A percentile compares a stretch with the other conserved stretches of the same genome.
phyloP scores from a whole-genome alignment of 768 basidiomycete species.

The Pholiota microspora region DNA sequence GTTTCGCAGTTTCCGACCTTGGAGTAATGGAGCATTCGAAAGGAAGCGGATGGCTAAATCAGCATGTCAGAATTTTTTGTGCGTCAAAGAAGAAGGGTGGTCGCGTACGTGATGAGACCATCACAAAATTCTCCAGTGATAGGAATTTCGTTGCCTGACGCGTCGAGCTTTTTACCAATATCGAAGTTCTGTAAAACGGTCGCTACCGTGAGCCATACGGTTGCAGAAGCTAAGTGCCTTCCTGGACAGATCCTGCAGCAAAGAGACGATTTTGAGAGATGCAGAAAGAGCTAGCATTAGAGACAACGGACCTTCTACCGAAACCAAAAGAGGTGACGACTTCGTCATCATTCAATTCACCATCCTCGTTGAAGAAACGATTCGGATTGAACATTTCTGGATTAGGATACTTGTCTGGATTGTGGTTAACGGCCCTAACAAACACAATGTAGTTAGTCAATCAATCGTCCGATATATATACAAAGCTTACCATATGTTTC shows the following conservation, averaged over 20 bases:
- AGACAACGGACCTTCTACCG: not conserved
- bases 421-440: constrained; percentile 1
- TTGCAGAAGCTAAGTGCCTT: not conserved
- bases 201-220: constrained; percentile 1
- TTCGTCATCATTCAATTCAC: not conserved
- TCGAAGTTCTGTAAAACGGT: constrained; percentile 5
- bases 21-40: constrained; percentile 4
- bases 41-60: not conserved
- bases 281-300: too few relatives aligned
- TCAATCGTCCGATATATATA: too few relatives aligned
- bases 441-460: not conserved
- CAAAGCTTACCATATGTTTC: constrained; percentile 1
- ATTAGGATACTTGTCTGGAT: not conserved
- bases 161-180: not conserved
- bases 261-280: not conserved
- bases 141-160: not conserved
- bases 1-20: not conserved
- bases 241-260: constrained; percentile 1
- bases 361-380: not conserved
- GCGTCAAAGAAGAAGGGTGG: not conserved
- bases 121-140: not conserved
- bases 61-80: not conserved
- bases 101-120: not conserved
- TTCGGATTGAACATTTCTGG: constrained; percentile 1
- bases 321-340: not conserved